A percentile compares a stretch with the other conserved stretches of the same genome.
phyloP scores from a whole-genome alignment of 2,329 filamentous ascomycete species.

The Fusarium nematophilum region DNA sequence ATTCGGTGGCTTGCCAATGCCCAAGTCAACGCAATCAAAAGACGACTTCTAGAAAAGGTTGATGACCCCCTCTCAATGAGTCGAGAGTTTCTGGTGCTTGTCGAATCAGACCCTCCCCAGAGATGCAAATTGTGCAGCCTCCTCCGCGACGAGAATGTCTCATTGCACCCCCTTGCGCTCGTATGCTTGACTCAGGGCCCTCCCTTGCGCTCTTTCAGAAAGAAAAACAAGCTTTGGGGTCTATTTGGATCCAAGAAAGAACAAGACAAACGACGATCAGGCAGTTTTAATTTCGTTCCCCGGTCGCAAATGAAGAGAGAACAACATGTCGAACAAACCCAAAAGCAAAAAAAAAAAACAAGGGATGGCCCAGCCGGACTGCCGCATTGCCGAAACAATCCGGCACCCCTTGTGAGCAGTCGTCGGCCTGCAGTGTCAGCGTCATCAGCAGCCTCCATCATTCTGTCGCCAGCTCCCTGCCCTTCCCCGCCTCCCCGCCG shows the following conservation, averaged over 20 bases:
- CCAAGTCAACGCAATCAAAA: neutral
- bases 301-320: no score
- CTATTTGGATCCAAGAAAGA: no score
- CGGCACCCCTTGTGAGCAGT: neutral
- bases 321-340: no score
- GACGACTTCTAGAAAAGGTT: neutral
- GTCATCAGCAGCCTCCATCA: neutral
- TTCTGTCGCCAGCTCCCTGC: neutral
- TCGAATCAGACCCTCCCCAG: constrained; percentile 6
- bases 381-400: neutral
- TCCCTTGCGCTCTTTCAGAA: neutral
- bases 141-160: neutral
- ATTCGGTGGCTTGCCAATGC: no score
- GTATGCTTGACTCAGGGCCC: neutral
- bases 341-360: no score
- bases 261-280: no score
- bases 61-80: neutral
- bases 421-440: neutral
- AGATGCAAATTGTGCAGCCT: no score
- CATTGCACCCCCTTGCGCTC: neutral
- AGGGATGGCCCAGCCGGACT: neutral
- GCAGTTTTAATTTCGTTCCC: no score
- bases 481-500: no score
- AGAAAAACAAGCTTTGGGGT: constrained; percentile 4
- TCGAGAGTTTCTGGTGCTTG: constrained; percentile 1